Evolutionary conservation across 2,329 filamentous ascomycete genomes (phyloP).

Genomic region (Talaromyces atroroseus): DNA sequence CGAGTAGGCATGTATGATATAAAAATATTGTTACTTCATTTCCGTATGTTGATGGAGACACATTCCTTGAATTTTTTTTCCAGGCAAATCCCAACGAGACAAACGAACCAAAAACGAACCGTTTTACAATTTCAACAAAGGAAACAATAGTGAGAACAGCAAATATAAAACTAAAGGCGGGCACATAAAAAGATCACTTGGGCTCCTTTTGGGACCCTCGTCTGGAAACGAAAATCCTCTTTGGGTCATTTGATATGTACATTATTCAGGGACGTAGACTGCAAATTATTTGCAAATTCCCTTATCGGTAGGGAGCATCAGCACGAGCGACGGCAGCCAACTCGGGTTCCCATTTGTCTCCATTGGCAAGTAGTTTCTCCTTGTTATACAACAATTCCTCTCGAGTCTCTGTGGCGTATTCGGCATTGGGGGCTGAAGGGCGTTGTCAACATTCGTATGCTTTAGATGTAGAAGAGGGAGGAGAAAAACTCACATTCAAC

Average conservation of each 20-base stretch:
- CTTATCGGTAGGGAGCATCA: constrained; percentile 84
- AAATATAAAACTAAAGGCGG: not conserved
- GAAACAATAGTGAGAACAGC: not conserved
- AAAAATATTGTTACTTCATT: too few relatives aligned
- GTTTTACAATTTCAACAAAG: constrained; percentile 10
- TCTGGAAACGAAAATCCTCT: not conserved
- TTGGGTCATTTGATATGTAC: not conserved
- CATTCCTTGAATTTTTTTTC: not conserved
- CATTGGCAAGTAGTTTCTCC: constrained; percentile 83
- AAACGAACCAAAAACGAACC: constrained; percentile 8
- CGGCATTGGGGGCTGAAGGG: constrained; percentile 58
- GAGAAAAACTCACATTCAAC: constrained; percentile 58
- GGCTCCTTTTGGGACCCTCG: not conserved
- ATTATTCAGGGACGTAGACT: not conserved
- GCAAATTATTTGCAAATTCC: not conserved
- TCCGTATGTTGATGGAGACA: too few relatives aligned
- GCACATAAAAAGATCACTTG: not conserved
- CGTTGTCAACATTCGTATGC: constrained; percentile 16
- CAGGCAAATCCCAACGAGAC: not conserved
- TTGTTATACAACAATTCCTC: constrained; percentile 98
- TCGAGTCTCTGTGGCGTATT: constrained; percentile 71
- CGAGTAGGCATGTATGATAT: too few relatives aligned
- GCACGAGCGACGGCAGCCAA: constrained; percentile 86
- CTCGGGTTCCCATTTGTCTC: constrained; percentile 97
- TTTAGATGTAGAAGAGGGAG: not conserved